phyloP scores from a whole-genome alignment of 495 filamentous ascomycete species.

The Cenococcum geophilum region DNA sequence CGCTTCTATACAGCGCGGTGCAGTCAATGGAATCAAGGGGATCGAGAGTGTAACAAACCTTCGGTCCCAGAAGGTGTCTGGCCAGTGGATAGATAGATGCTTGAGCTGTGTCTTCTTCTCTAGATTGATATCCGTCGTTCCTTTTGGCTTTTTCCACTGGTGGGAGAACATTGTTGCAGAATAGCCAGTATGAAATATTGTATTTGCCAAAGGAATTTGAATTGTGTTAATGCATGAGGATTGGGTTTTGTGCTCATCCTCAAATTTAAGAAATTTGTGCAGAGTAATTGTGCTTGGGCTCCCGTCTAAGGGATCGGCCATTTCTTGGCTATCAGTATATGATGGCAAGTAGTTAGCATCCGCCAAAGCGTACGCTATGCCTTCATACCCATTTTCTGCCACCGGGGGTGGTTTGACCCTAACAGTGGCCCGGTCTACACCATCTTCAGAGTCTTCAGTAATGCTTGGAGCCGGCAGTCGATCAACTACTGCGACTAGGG shows the following conservation, averaged over 20 bases:
- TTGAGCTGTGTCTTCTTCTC: constrained; percentile 13
- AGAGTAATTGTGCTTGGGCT: neutral
- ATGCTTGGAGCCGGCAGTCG: constrained; percentile 20
- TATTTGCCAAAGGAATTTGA: constrained; percentile 61
- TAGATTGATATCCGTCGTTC: neutral
- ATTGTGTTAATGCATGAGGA: constrained; percentile 1
- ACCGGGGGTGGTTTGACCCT: constrained; percentile 6
- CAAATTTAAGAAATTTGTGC: neutral
- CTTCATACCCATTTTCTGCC: constrained; percentile 21
- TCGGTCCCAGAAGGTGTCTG: constrained; percentile 4
- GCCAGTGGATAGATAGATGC: constrained; percentile 2
- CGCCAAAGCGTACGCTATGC: constrained; percentile 18
- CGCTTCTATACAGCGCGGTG: constrained; percentile 54
- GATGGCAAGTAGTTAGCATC: neutral
- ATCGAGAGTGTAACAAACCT: constrained; percentile 24
- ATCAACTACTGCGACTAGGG: constrained; percentile 29
- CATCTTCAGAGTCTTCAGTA: neutral
- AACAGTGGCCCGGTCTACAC: neutral
- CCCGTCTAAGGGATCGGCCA: neutral
- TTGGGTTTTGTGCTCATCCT: neutral
- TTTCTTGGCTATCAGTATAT: neutral
- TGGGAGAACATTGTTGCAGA: constrained; percentile 55
- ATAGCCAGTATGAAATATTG: constrained; percentile 65
- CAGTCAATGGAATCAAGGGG: constrained; percentile 55
- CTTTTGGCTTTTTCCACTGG: constrained; percentile 43